These are phyloP conservation scores for Annulohypoxylon stygium DNA, from an alignment of 495 filamentous ascomycete genomes.

Conservation along the genomic window DNA sequence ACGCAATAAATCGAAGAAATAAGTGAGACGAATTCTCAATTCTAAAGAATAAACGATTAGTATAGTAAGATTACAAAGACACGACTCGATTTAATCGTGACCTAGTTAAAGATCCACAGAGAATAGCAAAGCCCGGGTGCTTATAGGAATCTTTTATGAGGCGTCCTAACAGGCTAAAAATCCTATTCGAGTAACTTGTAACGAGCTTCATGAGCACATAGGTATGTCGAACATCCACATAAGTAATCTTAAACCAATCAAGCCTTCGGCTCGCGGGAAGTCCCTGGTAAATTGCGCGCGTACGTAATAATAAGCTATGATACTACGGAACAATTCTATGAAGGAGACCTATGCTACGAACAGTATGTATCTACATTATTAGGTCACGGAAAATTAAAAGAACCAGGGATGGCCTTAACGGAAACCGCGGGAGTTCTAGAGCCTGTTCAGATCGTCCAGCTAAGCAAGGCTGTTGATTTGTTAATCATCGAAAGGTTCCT, in stretches of 20 bases:
- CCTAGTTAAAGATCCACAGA: not conserved
- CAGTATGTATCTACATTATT: not conserved
- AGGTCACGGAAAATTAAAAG: constrained; percentile 8
- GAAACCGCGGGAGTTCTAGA: not conserved
- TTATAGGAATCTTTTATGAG: not conserved
- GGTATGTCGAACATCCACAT: not conserved
- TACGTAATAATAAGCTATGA: not conserved
- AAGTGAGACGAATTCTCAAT: constrained; percentile 4
- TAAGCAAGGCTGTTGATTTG: not conserved
- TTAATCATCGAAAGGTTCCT: not conserved
- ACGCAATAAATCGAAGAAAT: not conserved
- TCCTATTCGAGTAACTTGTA: constrained; percentile 1
- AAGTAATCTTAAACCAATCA: not conserved
- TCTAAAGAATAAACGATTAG: not conserved
- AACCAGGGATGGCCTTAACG: not conserved
- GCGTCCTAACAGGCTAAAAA: not conserved
- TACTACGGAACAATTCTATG: constrained; percentile 4
- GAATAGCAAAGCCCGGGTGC: not conserved
- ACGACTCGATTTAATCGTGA: constrained; percentile 11
- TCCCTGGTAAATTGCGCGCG: not conserved
- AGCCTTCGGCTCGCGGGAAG: not conserved
- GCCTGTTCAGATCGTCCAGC: not conserved
- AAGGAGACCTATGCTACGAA: not conserved
- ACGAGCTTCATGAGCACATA: not conserved
- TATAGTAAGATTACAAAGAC: constrained; percentile 21